phyloP scores from a whole-genome alignment of 2,329 filamentous ascomycete species.

The Penicillium sp. region DNA sequence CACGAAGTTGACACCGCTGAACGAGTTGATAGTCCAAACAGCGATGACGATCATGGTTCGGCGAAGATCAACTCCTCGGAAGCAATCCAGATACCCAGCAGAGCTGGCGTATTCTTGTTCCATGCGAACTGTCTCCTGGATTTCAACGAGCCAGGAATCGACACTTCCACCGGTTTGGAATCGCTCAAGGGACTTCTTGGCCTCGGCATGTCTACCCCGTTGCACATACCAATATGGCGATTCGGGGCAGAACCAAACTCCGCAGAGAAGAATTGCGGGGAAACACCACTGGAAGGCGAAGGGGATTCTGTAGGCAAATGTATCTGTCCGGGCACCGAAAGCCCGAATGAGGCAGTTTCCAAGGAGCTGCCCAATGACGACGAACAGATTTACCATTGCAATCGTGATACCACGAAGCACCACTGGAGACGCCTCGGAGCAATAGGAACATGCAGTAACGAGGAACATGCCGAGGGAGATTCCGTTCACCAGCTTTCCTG shows the following conservation, averaged over 20 bases:
- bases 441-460: slow-evolving; percentile 6
- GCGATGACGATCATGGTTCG: slow-evolving; percentile 6
- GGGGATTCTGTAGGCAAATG: slow-evolving; percentile 6
- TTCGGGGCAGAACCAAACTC: slow-evolving; percentile 5
- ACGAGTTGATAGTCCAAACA: slow-evolving; percentile 8
- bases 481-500: slow-evolving; percentile 9
- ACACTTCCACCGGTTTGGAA: slow-evolving; percentile 6
- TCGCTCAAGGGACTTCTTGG: slow-evolving; percentile 1
- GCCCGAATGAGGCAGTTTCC: slow-evolving; percentile 6
- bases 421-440: slow-evolving; percentile 4
- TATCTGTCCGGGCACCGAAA: background rate
- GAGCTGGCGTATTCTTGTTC: slow-evolving; percentile 6
- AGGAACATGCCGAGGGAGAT: slow-evolving; percentile 12
- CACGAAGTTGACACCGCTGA: slow-evolving; percentile 9
- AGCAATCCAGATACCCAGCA: slow-evolving; percentile 8
- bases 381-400: slow-evolving; percentile 10
- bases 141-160: slow-evolving; percentile 5
- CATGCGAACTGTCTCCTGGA: slow-evolving; percentile 10
- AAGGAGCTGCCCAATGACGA: slow-evolving; percentile 6
- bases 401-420: slow-evolving; percentile 8
- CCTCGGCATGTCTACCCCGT: background rate
- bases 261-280: slow-evolving; percentile 2
- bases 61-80: slow-evolving; percentile 10
- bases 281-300: slow-evolving; percentile 11
- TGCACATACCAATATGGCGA: slow-evolving; percentile 9